Conservation (phyloP, 2,329 filamentous ascomycete genomes). For the Monosporascus sp. region DNA sequence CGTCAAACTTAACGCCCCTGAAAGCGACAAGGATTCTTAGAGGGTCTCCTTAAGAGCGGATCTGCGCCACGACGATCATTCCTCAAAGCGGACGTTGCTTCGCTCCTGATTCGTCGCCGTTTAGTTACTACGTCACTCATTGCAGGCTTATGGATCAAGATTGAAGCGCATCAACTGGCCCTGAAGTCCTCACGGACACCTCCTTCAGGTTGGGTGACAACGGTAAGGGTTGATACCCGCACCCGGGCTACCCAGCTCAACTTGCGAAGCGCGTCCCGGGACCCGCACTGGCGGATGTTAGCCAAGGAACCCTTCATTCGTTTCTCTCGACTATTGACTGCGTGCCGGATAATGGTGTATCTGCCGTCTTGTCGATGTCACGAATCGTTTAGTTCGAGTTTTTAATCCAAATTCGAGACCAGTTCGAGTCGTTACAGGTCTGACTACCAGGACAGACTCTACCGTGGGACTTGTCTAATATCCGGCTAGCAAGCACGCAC, state of each 20-base stretch:
- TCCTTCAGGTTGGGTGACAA: no score
- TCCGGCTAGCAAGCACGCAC: slow-evolving; percentile 3
- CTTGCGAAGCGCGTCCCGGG: slow-evolving; percentile 1
- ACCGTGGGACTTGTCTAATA: neutral
- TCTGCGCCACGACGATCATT: neutral
- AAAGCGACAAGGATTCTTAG: neutral
- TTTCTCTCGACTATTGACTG: neutral
- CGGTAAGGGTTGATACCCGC: no score
- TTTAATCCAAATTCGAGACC: neutral
- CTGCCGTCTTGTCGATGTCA: neutral
- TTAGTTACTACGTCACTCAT: neutral
- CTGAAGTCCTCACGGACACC: neutral
- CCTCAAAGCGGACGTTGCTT: neutral
- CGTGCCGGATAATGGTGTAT: slow-evolving; percentile 8
- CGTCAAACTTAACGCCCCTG: neutral
- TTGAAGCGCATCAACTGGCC: neutral
- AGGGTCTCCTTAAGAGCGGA: neutral
- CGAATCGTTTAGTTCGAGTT: neutral
- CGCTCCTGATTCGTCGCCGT: neutral
- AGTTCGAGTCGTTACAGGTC: neutral
- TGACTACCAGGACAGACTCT: neutral
- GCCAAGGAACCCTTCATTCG: neutral
- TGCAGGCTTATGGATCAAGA: neutral
- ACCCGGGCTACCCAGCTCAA: neutral
- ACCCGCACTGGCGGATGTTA: neutral